A percentile compares a stretch with the other conserved stretches of the same genome.
phyloP scores from a whole-genome alignment of 2,329 filamentous ascomycete species.

The Cladosporium oxysporum region DNA sequence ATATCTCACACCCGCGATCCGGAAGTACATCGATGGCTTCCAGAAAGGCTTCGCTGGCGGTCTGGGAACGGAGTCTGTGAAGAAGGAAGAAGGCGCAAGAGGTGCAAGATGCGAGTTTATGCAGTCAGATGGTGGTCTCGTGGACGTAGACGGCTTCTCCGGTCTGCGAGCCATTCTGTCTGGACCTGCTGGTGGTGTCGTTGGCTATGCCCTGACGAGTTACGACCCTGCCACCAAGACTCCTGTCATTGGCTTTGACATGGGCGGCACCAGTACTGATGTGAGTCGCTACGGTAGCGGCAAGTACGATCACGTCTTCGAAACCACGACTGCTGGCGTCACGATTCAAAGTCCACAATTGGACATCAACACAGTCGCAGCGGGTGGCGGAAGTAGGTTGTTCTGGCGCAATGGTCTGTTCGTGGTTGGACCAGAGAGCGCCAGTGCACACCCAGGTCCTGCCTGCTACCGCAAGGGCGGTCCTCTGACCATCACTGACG shows the following conservation, averaged over 20 bases:
- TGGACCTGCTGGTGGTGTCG: slow-evolving; percentile 88
- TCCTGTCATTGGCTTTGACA: slow-evolving; percentile 92
- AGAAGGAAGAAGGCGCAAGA: slow-evolving; percentile 62
- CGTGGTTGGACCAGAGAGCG: slow-evolving; percentile 85
- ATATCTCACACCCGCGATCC: slow-evolving; percentile 77
- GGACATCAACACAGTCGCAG: slow-evolving; percentile 93
- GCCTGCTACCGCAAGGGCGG: slow-evolving; percentile 90
- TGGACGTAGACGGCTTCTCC: slow-evolving; percentile 77
- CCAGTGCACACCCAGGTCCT: slow-evolving; percentile 84
- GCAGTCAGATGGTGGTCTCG: slow-evolving; percentile 77
- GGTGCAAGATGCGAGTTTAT: slow-evolving; percentile 91
- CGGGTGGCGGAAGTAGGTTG: slow-evolving; percentile 79
- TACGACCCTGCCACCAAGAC: slow-evolving; percentile 81
- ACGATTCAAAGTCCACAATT: slow-evolving; percentile 90
- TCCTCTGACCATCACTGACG: slow-evolving; percentile 89
- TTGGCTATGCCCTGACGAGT: slow-evolving; percentile 87
- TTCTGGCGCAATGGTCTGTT: slow-evolving; percentile 91
- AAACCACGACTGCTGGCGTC: slow-evolving; percentile 91
- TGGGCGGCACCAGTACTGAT: slow-evolving; percentile 92
- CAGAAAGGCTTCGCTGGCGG: slow-evolving; percentile 78
- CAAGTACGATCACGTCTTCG: slow-evolving; percentile 89
- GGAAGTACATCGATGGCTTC: slow-evolving; percentile 76
- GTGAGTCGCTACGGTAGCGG: slow-evolving; percentile 80
- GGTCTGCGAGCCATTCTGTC: slow-evolving; percentile 84
- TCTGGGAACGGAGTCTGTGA: slow-evolving; percentile 73